Base-by-base conservation (phyloP, 2,329 filamentous ascomycete species). In the Bipolaris gigantea region DNA sequence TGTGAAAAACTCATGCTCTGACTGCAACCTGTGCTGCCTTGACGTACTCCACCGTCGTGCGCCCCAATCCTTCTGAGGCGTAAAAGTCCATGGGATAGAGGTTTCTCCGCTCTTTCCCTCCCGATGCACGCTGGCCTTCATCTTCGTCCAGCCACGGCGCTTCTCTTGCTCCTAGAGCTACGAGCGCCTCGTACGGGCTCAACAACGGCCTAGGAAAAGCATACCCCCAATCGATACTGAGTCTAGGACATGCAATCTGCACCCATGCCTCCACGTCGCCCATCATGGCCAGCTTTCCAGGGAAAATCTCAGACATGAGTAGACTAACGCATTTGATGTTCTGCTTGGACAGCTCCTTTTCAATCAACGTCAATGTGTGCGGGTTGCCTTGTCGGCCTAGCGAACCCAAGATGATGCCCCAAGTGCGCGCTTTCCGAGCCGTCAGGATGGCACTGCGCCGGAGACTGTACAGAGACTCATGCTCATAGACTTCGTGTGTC, bases 11-110 rank as follows among this genome's bases (percentile, higher is more conserved):
- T 49, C 40, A 61, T 2, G 50, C 53, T 38, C 34, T 25, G 3
- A 52, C 35, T 15, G 48, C 44, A 5, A 62, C 49, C 33, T 64
- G 62, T 2, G 61, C 66, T 34, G 65, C 65, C 43, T 59, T 66
- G 9, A 73, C 63, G 21, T 70, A 63, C 10, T 70, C 67, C 23
- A 65, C 47, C 7, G 70, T 92, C 30, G 89, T 92, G 72, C 94
- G 85, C 1, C 93, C 94, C 50, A 99, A 71, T 0, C 94, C 94
- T 41, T 97, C 90, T 72, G 89, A 93, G 0, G 88, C 92, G 76
- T 99, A 99, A 71, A 96, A 99, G 74, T 99, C 92, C 94, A 99
- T 99, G 0, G 92, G 93, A 77, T 99, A 99, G 13, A 91, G 82
- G 1, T 85, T 88, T 38, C 75, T 72, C 43, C 74, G 76, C 49